Evolutionary conservation across 768 basidiomycete genomes (phyloP).

Genomic region (Tulasnella sp.): DNA sequence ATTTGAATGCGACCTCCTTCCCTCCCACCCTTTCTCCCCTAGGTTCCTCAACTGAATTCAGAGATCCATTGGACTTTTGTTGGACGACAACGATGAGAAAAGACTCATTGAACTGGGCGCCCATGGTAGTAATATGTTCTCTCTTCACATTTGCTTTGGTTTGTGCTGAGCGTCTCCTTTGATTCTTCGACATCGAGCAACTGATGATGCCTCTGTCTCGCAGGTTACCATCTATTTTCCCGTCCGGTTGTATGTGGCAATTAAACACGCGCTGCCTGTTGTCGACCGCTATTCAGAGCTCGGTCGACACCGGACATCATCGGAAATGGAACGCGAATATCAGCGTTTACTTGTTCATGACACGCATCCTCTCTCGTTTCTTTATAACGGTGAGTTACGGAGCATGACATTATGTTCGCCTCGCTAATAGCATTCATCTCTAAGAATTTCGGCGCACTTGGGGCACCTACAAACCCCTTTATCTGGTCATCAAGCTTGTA

Average conservation of each 20-base stretch:
- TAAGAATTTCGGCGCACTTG: conserved; percentile 66
- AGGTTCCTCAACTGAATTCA: conserved; percentile 55
- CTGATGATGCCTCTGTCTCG: neutral
- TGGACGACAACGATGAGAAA: conserved; percentile 74
- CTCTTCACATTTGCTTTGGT: conserved; percentile 52
- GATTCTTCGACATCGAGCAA: neutral
- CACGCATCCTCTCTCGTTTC: conserved; percentile 62
- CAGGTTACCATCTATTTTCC: conserved; percentile 72
- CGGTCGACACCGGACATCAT: conserved; percentile 54
- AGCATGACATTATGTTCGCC: neutral
- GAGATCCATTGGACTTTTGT: conserved; percentile 66
- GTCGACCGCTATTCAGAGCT: conserved; percentile 68
- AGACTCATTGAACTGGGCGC: conserved; percentile 67
- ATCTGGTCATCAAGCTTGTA: conserved; percentile 66
- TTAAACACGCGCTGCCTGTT: conserved; percentile 55
- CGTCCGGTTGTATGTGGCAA: conserved; percentile 54
- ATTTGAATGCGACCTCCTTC: conserved; percentile 52
- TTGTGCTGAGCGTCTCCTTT: conserved; percentile 35
- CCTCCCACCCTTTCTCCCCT: conserved; percentile 52
- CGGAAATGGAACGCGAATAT: conserved; percentile 67
- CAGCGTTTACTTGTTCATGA: conserved; percentile 61
- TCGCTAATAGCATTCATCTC: neutral
- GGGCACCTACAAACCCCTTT: conserved; percentile 62
- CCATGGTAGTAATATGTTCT: conserved; percentile 57
- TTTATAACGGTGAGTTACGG: conserved; percentile 58